Base-by-base conservation (phyloP, 2,329 filamentous ascomycete genomes). In the Alternaria viburni region DNA sequence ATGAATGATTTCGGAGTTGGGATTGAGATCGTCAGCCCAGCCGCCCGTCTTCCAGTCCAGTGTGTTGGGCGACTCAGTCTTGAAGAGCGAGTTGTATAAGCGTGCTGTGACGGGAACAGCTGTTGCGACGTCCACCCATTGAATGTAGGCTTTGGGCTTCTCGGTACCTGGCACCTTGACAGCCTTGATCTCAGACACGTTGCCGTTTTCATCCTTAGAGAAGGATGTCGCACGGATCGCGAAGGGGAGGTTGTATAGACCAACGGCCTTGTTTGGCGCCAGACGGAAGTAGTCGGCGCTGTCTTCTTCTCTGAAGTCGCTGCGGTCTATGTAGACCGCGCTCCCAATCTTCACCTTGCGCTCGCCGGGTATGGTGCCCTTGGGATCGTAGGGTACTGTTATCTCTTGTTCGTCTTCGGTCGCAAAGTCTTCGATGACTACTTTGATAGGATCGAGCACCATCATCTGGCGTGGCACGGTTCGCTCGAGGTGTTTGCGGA, bases 381-480 rank as follows among this genome's bases (percentile, higher is more conserved):
- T 97, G 23, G 92, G 90, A 17, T 91, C 91, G 81, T 97, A 97
- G 0, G 93, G 93, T 8, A 92, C 83, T 3, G 88, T 86, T 4
- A 95, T 78, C 63, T 91, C 87, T 68, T 89, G 86, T 62, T 92
- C 88, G 55, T 91, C 85, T 57, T 92, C 90, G 13, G 90, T 86
- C 0, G 72, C 69, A n/a, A 91, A 85, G 72, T 95, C 91, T 69
- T 96, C 91, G 62, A 97, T 93, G 28, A 93, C 84, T 12, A 97
- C 89, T 32, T 89, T 90, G 49, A 97, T 84, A 0, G 95, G 95
- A 69, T 97, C 93, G 19, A 97, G 86, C 3, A 98, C 88, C 28
- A 97, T 86, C 91, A 96, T 96, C 12, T 97, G 86, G 25, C 95
- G 90, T 2, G 95, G 94, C 0, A 97, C 93, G 0, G 92, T 93